Conservation (phyloP, 2,329 filamentous ascomycete genomes). For the Coniochaeta pulveracea region DNA sequence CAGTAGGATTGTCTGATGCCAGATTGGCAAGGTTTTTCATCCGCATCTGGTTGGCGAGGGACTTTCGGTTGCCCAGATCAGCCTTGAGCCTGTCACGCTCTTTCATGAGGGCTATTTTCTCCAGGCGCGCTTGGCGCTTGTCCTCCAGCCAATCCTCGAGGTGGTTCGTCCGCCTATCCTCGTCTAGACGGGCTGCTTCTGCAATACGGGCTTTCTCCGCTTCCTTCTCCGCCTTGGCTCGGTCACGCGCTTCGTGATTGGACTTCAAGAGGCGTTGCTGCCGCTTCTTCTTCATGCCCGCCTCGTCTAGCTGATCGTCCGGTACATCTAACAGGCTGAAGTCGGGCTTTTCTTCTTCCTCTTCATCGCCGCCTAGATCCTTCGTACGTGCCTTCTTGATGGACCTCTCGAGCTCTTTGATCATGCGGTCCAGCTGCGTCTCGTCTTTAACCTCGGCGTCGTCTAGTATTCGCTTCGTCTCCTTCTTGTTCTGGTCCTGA, state of each 20-base stretch:
- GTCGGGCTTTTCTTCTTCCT: constrained; percentile 74
- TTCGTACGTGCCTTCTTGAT: constrained; percentile 87
- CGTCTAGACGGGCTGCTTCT: constrained; percentile 75
- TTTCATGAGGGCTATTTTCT: constrained; percentile 73
- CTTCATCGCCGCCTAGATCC: constrained; percentile 72
- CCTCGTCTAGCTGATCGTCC: constrained; percentile 88
- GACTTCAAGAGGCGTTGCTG: constrained; percentile 90
- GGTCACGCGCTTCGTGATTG: constrained; percentile 81
- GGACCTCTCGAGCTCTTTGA: constrained; percentile 82
- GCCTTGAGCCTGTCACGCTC: constrained; percentile 88
- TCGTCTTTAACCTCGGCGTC: constrained; percentile 90
- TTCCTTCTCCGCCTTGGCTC: constrained; percentile 95
- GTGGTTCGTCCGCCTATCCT: constrained; percentile 72
- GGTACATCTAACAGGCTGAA: constrained; percentile 84
- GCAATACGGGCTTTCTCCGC: constrained; percentile 75
- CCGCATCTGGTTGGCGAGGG: constrained; percentile 86
- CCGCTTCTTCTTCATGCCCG: constrained; percentile 80
- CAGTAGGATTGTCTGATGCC: constrained; percentile 70
- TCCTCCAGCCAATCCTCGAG: constrained; percentile 81
- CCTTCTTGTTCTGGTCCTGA: constrained; percentile 76
- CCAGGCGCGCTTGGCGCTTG: constrained; percentile 60
- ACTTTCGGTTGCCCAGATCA: constrained; percentile 93
- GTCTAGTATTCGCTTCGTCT: constrained; percentile 74
- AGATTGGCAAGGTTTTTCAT: constrained; percentile 98
- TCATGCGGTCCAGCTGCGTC: constrained; percentile 66